Base-by-base conservation (phyloP, 345 rosid genomes). In the Gynandropsis gynandra region DNA sequence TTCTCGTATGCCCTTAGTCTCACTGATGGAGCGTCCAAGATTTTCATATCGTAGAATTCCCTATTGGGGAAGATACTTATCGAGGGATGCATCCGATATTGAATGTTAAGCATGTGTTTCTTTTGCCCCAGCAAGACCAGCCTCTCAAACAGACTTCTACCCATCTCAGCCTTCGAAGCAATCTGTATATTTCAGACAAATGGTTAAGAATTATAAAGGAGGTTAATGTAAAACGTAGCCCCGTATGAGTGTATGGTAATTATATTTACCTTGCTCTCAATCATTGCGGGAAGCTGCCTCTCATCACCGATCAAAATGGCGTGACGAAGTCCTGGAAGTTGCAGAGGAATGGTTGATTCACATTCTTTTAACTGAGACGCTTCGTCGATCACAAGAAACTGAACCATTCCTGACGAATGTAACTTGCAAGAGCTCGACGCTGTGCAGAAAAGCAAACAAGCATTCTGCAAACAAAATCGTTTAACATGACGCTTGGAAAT, bases 141-240 rank as follows among this genome's bases (percentile, higher is more conserved):
- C 73, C 95, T 78, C 55, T 77, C 80, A 59, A 81, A 81, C 13
- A 81, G 67, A 75, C 95, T 85, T 63, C 83, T 74, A 18, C 89
- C 79, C 16, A 76, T 73, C 13, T 61, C 64, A 54, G 75, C 80
- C 58, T 37, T 38, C 7, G 1, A 16, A 29, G 77, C 68, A 64
- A 70, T 66, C 87, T 82, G 59, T 35, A 36, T 47, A 7, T 36
- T 36, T 36, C 11, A 9, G 13, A n/a, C n/a, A n/a, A n/a, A n/a
- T n/a, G n/a, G n/a, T n/a, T n/a, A n/a, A n/a, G n/a, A n/a, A n/a
- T n/a, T n/a, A n/a, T n/a, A n/a, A n/a, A n/a, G n/a, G n/a, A n/a
- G n/a, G n/a, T n/a, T n/a, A n/a, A n/a, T n/a, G n/a, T n/a, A n/a
- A n/a, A n/a, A n/a, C n/a, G n/a, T n/a, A n/a, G n/a, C n/a, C n/a